A percentile compares a stretch with the other conserved stretches of the same genome.
Conservation (phyloP, 2,329 filamentous ascomycete genomes). For the Colletotrichum musae region DNA sequence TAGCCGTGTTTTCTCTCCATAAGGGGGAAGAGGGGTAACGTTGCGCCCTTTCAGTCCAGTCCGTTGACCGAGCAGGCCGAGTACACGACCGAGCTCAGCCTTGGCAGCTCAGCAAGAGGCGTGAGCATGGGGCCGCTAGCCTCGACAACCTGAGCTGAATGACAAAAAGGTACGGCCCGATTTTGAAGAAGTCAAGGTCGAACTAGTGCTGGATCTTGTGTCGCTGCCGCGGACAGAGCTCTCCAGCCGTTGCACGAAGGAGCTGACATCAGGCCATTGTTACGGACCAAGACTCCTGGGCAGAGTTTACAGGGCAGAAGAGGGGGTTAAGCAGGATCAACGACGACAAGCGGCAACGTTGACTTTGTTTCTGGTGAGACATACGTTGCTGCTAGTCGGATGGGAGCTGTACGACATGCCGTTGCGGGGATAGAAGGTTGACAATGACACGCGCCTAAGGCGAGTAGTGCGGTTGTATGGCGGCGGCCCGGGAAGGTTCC, state of each 20-base stretch:
- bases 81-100: neutral
- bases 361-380: neutral
- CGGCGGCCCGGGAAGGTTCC: neutral
- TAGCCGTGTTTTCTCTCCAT: neutral
- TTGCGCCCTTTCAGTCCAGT: neutral
- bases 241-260: neutral
- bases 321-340: too few species aligned
- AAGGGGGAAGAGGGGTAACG: constrained; percentile 17
- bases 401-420: neutral
- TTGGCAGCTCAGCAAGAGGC: neutral
- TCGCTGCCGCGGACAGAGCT: constrained; percentile 13
- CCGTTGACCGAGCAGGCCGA: neutral
- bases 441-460: neutral
- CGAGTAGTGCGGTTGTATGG: neutral
- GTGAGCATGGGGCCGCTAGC: neutral
- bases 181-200: neutral
- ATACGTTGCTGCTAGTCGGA: neutral
- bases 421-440: neutral
- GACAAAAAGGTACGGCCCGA: constrained; percentile 13
- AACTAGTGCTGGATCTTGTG: constrained; percentile 14
- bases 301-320: constrained; percentile 2
- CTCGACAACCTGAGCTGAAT: constrained; percentile 2
- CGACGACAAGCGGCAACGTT: neutral
- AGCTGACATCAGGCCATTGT: constrained; percentile 22
- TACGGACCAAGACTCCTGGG: constrained; percentile 10